Conservation (phyloP, 148 eudicot species). For the Tetragonia tetragonoides region DNA sequence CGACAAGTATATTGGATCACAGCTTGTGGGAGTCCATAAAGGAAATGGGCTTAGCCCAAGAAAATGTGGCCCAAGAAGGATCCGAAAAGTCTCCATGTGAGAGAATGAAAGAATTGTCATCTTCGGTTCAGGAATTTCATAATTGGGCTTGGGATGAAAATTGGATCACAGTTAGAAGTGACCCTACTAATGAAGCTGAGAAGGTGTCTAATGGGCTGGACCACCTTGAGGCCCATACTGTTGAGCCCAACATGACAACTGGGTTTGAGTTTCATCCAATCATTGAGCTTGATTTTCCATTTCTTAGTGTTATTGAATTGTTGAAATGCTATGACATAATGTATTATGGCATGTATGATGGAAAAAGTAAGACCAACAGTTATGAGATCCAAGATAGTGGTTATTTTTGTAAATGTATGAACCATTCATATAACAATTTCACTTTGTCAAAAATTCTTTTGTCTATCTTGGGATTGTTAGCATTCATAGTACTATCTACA, state of each 20-base stretch:
- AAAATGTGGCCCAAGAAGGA: neutral
- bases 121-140: slow-evolving; percentile 12
- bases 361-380: neutral
- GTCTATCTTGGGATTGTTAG: neutral
- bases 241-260: slow-evolving; percentile 8
- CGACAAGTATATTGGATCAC: slow-evolving; percentile 58
- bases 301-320: neutral
- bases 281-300: neutral
- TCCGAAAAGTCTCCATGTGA: slow-evolving; percentile 10
- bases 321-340: neutral
- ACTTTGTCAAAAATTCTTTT: neutral
- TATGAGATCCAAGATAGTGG: neutral
- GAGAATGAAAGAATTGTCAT: slow-evolving; percentile 39
- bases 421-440: neutral
- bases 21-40: slow-evolving; percentile 44
- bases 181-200: neutral
- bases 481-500: neutral
- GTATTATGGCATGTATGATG: neutral
- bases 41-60: slow-evolving; percentile 17
- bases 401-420: neutral
- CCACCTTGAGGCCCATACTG: neutral
- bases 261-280: neutral
- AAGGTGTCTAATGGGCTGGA: neutral
- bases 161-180: slow-evolving; percentile 60
- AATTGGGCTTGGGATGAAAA: slow-evolving; percentile 45